A percentile compares a stretch with the other conserved stretches of the same genome.
phyloP scores from a whole-genome alignment of 148 eudicot species.

The Camellia lanceoleosa region DNA sequence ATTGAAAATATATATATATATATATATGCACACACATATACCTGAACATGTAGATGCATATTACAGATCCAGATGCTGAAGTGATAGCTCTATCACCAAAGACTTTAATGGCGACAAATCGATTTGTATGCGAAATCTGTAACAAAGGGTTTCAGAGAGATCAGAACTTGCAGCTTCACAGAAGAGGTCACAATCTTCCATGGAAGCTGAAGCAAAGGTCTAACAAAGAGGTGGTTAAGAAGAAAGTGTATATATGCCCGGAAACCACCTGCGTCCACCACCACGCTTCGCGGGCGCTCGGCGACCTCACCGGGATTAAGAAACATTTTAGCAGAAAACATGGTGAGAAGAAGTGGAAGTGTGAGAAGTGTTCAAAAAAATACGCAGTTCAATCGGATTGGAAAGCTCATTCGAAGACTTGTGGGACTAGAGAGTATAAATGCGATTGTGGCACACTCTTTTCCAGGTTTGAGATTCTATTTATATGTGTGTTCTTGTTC shows the following conservation, averaged over 20 bases:
- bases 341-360: slow-evolving; percentile 94
- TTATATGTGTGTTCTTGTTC: neutral
- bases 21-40: neutral
- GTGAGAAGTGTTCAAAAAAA: slow-evolving; percentile 89
- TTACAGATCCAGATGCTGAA: slow-evolving; percentile 88
- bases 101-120: slow-evolving; percentile 78
- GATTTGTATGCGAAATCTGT: slow-evolving; percentile 88
- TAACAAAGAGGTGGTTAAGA: slow-evolving; percentile 55
- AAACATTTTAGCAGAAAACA: slow-evolving; percentile 87
- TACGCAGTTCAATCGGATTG: slow-evolving; percentile 93
- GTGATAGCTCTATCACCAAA: slow-evolving; percentile 81
- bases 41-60: neutral
- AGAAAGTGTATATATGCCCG: slow-evolving; percentile 80
- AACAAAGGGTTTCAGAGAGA: slow-evolving; percentile 93
- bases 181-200: slow-evolving; percentile 84
- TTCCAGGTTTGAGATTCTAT: slow-evolving; percentile 55
- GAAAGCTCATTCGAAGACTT: slow-evolving; percentile 92
- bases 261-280: slow-evolving; percentile 72
- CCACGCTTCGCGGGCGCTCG: slow-evolving; percentile 63
- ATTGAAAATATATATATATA: too few species aligned
- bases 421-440: slow-evolving; percentile 93
- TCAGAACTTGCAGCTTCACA: slow-evolving; percentile 83
- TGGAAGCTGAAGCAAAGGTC: slow-evolving; percentile 70
- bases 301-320: slow-evolving; percentile 86
- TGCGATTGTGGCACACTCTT: slow-evolving; percentile 97